A percentile compares a stretch with the other conserved stretches of the same genome.
Conservation (phyloP, 352 stramenopile genomes). For the Phytophthora cactorum region DNA sequence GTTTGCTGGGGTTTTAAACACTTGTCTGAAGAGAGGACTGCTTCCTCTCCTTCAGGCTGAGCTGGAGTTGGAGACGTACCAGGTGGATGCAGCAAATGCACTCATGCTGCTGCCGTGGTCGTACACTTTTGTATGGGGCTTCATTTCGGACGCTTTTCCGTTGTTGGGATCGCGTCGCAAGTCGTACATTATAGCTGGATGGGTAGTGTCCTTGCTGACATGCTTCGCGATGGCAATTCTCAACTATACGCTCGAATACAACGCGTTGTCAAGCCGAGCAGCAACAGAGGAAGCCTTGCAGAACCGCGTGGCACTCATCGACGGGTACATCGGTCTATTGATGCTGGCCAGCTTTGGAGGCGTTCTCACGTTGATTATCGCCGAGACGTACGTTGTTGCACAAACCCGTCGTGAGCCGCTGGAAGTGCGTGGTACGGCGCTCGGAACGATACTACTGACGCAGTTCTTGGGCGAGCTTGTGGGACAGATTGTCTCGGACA, state of each 20-base stretch:
- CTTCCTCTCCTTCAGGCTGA: slow-evolving; percentile 52
- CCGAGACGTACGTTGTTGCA: slow-evolving; percentile 61
- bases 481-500: slow-evolving; percentile 53
- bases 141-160: slow-evolving; percentile 57
- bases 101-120: slow-evolving; percentile 57
- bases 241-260: slow-evolving; percentile 61
- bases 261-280: slow-evolving; percentile 25
- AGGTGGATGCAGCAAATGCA: slow-evolving; percentile 41
- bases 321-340: slow-evolving; percentile 50
- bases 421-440: slow-evolving; percentile 34
- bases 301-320: slow-evolving; percentile 39
- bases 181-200: slow-evolving; percentile 60
- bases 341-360: slow-evolving; percentile 57
- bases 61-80: slow-evolving; percentile 38
- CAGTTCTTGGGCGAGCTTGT: slow-evolving; percentile 58
- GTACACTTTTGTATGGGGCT: slow-evolving; percentile 55
- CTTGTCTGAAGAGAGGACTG: slow-evolving; percentile 45
- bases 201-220: slow-evolving; percentile 45
- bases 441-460: slow-evolving; percentile 57
- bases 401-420: slow-evolving; percentile 60
- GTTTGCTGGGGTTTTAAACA: slow-evolving; percentile 42
- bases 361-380: slow-evolving; percentile 55
- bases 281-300: slow-evolving; percentile 23
- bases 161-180: slow-evolving; percentile 58
- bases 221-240: slow-evolving; percentile 63